These are phyloP conservation scores for Cystobasidium pallidum DNA, from an alignment of 1,284 basidiomycete species.

Conservation along the genomic window DNA sequence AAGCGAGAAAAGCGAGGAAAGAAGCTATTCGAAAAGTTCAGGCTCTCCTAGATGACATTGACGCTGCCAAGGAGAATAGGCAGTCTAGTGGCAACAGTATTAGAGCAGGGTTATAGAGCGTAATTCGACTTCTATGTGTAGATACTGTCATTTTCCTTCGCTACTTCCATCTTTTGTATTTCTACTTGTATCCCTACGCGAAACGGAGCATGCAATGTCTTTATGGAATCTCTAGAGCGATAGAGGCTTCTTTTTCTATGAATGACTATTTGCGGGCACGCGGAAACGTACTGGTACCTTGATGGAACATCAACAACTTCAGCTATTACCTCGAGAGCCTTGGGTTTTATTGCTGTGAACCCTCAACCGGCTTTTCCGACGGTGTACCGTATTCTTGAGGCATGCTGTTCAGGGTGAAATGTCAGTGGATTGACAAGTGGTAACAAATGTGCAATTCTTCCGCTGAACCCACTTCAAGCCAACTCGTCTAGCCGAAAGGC, in stretches of 20 bases:
- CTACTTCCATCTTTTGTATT: neutral
- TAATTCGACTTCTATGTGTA: no score
- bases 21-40: slow-evolving; percentile 71
- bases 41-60: slow-evolving; percentile 63
- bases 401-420: slow-evolving; percentile 4
- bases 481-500: slow-evolving; percentile 38
- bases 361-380: neutral
- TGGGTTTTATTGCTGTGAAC: neutral
- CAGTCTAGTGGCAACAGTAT: neutral
- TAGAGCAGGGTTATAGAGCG: neutral
- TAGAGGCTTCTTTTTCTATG: no score
- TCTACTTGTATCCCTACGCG: slow-evolving; percentile 13
- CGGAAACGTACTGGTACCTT: no score
- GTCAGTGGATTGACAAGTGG: neutral
- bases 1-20: slow-evolving; percentile 72
- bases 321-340: neutral
- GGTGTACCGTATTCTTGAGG: neutral
- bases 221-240: no score
- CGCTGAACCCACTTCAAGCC: slow-evolving; percentile 34
- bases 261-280: no score
- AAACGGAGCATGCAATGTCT: neutral
- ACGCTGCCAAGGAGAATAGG: slow-evolving; percentile 58
- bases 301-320: neutral
- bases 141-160: no score
- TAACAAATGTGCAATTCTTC: neutral